Percentiles rank a stretch among this genome's conserved stretches.
Evolutionary conservation across 164 flowering plant genomes (phyloP).

Genomic region (Umbellularia californica): DNA sequence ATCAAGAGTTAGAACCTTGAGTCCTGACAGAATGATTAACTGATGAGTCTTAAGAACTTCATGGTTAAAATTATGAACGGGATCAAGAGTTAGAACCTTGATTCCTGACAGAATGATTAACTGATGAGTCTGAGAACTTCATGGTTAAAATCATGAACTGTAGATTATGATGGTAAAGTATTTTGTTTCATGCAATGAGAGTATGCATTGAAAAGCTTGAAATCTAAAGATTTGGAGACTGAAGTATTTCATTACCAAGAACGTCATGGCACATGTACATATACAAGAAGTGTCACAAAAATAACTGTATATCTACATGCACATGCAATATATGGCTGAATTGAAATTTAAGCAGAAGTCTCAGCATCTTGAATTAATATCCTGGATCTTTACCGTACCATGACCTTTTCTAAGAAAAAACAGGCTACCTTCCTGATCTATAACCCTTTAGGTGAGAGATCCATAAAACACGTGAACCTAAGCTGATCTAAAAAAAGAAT

Average conservation of each 20-base stretch:
- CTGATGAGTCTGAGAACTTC: background rate
- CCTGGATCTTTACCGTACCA: background rate
- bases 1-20: constrained; percentile 1
- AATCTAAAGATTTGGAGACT: background rate
- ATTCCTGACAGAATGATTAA: background rate
- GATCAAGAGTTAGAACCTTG: constrained; percentile 2
- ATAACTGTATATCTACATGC: background rate
- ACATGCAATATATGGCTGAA: background rate
- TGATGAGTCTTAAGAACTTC: no score
- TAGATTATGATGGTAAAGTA: no score
- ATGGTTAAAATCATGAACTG: background rate
- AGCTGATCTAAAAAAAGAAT: no score
- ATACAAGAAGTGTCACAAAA: background rate
- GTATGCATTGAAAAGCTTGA: background rate
- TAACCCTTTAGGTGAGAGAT: no score
- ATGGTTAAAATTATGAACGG: background rate
- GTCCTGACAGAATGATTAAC: background rate
- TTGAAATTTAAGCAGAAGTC: background rate
- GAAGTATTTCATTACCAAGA: background rate
- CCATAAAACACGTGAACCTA: no score
- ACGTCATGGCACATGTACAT: background rate
- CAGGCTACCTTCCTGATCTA: no score
- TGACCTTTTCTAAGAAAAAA: no score
- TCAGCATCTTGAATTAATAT: background rate
- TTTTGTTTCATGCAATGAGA: background rate